phyloP scores from a whole-genome alignment of 345 rosid species.

The Rhodamnia argentea region DNA sequence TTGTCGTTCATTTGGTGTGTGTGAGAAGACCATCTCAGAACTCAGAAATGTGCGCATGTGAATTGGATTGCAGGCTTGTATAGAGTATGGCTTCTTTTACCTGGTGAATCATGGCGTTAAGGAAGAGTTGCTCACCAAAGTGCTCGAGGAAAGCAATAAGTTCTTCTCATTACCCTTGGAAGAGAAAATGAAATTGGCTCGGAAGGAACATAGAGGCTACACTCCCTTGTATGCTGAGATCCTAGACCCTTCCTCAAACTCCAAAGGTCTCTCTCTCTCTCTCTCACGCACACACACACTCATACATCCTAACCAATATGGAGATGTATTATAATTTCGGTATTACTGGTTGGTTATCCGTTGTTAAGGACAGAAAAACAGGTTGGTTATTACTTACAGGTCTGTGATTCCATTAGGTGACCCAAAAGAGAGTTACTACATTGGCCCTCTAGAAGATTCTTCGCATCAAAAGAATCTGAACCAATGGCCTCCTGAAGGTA shows the following conservation, averaged over 20 bases:
- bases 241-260: conserved; percentile 17
- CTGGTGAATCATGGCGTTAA: conserved; percentile 74
- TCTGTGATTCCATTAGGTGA: conserved; percentile 37
- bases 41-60: neutral
- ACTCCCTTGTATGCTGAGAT: conserved; percentile 44
- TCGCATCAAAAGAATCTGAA: conserved; percentile 22
- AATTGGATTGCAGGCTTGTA: conserved; percentile 49
- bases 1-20: neutral
- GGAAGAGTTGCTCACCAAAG: conserved; percentile 30
- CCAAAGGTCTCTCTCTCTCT: conserved; percentile 14
- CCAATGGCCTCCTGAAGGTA: conserved; percentile 75
- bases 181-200: conserved; percentile 41
- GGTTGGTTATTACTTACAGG: neutral
- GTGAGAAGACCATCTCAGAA: neutral
- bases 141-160: conserved; percentile 41
- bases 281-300: neutral
- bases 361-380: neutral
- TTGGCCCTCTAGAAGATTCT: conserved; percentile 48
- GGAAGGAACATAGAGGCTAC: conserved; percentile 51
- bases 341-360: neutral
- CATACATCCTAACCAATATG: neutral
- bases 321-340: neutral
- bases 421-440: conserved; percentile 54
- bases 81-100: conserved; percentile 77
- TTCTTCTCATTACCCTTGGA: conserved; percentile 63